A percentile compares a stretch with the other conserved stretches of the same genome.
These are phyloP conservation scores for Sindora glabra DNA, from an alignment of 306 rosid species.

Conservation along the genomic window DNA sequence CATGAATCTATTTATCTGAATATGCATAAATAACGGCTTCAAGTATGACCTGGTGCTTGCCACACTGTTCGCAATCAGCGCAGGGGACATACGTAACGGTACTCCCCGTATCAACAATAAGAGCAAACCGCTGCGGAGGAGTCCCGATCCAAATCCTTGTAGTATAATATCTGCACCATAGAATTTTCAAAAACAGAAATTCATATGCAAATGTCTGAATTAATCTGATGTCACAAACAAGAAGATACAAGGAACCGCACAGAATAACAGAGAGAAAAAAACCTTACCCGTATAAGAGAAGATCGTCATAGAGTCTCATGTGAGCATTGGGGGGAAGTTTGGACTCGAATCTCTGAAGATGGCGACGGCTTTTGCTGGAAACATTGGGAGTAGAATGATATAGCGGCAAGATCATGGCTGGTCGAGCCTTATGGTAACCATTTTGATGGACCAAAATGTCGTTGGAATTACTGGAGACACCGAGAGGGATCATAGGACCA, in stretches of 20 bases:
- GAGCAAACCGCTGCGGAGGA: conserved; percentile 87
- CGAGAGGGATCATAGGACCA: too few species aligned
- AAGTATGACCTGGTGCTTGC: conserved; percentile 44
- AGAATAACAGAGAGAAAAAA: background rate
- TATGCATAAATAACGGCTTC: background rate
- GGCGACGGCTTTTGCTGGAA: conserved; percentile 45
- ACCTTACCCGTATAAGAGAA: conserved; percentile 71
- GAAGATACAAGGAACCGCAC: background rate
- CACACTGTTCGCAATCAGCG: conserved; percentile 72
- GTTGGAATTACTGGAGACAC: conserved; percentile 27
- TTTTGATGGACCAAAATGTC: conserved; percentile 17
- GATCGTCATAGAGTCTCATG: conserved; percentile 91
- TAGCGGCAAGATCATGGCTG: conserved; percentile 70
- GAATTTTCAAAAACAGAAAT: too few species aligned
- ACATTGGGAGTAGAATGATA: conserved; percentile 43
- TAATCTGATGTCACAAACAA: too few species aligned
- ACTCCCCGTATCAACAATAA: conserved; percentile 95
- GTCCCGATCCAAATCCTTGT: conserved; percentile 93
- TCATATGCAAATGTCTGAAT: background rate
- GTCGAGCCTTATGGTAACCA: too few species aligned
- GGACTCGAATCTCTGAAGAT: conserved; percentile 47
- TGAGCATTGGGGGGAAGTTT: conserved; percentile 51
- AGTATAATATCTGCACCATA: conserved; percentile 59
- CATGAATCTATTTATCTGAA: background rate
- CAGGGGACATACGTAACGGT: conserved; percentile 96